Evolutionary conservation across 306 rosid genomes (phyloP).

Genomic region (Pyrus betulifolia): DNA sequence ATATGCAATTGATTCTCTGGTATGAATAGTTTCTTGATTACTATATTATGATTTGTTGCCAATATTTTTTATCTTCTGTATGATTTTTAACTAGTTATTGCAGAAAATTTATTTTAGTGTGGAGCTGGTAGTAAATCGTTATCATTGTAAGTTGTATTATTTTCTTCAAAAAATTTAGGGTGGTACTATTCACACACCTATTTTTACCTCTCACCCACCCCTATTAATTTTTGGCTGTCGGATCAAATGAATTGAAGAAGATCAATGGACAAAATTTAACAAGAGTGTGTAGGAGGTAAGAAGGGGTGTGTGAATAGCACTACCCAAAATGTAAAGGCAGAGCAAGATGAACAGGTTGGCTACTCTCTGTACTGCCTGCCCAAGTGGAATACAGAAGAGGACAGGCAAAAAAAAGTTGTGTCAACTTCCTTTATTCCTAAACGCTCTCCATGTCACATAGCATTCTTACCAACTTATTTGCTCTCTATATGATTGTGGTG

Average conservation of each 20-base stretch:
- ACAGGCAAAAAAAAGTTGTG: background rate
- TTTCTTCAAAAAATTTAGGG: background rate
- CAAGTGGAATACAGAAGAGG: background rate
- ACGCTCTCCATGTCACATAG: background rate
- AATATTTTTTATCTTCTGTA: background rate
- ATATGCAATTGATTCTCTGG: conserved; percentile 54
- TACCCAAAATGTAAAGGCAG: no score
- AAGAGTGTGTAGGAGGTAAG: no score
- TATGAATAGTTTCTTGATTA: conserved; percentile 26
- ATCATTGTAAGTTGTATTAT: background rate
- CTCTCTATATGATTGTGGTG: background rate
- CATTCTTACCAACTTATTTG: background rate
- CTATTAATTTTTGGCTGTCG: no score
- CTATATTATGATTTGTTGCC: background rate
- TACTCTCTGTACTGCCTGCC: background rate
- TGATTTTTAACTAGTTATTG: background rate
- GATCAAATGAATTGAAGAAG: no score
- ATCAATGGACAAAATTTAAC: no score
- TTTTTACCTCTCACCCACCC: no score
- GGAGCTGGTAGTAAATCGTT: background rate
- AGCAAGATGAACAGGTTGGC: background rate
- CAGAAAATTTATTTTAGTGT: background rate
- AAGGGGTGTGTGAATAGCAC: no score
- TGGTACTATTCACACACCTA: no score
- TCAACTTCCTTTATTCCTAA: background rate